Evolutionary conservation across 352 stramenopile genomes (phyloP).

Genomic region (Phytophthora cactorum): DNA sequence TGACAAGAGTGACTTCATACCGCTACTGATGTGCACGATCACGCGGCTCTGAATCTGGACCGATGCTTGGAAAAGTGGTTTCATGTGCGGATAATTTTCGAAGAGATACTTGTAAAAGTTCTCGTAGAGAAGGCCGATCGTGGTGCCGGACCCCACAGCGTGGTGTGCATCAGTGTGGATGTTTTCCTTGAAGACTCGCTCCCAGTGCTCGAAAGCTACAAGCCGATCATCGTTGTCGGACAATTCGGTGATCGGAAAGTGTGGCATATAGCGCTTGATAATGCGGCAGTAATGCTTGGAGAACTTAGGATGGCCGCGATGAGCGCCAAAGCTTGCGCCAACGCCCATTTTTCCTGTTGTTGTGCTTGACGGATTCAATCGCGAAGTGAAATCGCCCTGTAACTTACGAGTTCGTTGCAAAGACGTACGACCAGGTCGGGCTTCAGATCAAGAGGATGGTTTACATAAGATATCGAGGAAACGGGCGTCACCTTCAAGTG

Average conservation of each 20-base stretch:
- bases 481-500: too few species aligned
- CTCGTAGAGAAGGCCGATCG: conserved; percentile 63
- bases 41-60: conserved; percentile 67
- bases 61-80: conserved; percentile 66
- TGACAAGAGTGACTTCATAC: conserved; percentile 66
- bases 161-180: conserved; percentile 64
- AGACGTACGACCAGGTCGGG: neutral
- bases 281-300: conserved; percentile 74
- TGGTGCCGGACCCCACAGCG: conserved; percentile 46
- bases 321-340: conserved; percentile 22
- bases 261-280: conserved; percentile 62
- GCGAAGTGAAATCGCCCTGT: conserved; percentile 8
- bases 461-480: conserved; percentile 2
- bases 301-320: conserved; percentile 41
- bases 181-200: conserved; percentile 70
- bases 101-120: conserved; percentile 78
- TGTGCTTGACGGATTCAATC: conserved; percentile 6
- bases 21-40: conserved; percentile 68
- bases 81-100: conserved; percentile 60
- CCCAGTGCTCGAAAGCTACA: conserved; percentile 67
- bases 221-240: conserved; percentile 59
- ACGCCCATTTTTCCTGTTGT: conserved; percentile 42
- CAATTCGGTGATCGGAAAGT: conserved; percentile 61
- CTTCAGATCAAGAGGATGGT: neutral
- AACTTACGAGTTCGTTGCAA: neutral